A percentile compares a stretch with the other conserved stretches of the same genome.
Evolutionary conservation across 371 early-diverging fungal species (phyloP).

Genomic region (Batkoa obscura): DNA sequence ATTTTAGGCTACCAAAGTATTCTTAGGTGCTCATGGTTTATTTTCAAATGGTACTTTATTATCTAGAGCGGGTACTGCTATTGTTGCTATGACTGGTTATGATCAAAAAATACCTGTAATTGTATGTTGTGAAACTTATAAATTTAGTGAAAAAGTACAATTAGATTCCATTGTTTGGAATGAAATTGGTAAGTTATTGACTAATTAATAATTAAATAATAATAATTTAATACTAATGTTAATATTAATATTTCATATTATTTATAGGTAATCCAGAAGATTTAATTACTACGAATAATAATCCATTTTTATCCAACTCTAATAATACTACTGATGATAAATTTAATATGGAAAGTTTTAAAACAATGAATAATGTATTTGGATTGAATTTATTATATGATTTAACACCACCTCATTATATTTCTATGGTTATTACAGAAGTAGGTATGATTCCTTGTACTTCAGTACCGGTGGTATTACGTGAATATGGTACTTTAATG

Average conservation of each 20-base stretch:
- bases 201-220: no score
- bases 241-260: no score
- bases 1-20: constrained; percentile 74
- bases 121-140: constrained; percentile 90
- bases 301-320: no score
- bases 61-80: constrained; percentile 83
- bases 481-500: constrained; percentile 14
- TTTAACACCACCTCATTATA: constrained; percentile 81
- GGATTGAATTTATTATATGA: constrained; percentile 79
- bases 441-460: constrained; percentile 89
- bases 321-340: no score
- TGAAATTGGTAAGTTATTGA: constrained; percentile 48
- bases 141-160: constrained; percentile 81
- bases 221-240: no score
- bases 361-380: background rate
- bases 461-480: constrained; percentile 61
- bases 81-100: constrained; percentile 80
- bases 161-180: constrained; percentile 91
- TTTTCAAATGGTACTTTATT: constrained; percentile 85
- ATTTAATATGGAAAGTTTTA: background rate
- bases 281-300: no score
- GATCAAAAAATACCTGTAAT: constrained; percentile 83
- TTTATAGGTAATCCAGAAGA: no score
- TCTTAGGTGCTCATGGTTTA: constrained; percentile 83
- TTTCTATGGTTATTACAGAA: constrained; percentile 83